Evolutionary conservation across 2,329 filamentous ascomycete species (phyloP).

Genomic region (Fusarium neocosmosporiellum): DNA sequence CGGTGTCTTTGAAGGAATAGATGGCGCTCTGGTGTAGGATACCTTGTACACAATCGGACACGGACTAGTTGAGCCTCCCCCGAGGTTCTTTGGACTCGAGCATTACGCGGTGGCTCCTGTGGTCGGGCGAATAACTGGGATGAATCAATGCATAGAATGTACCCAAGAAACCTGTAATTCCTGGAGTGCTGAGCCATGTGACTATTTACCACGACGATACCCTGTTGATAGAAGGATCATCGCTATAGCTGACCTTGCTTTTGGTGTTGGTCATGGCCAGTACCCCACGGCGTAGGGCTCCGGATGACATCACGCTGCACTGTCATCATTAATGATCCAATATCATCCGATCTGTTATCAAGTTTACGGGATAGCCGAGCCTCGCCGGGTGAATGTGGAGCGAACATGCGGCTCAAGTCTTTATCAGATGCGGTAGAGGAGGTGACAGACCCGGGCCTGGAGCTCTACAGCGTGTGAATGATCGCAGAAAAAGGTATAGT

Average conservation of each 20-base stretch:
- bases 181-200: not conserved
- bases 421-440: not conserved
- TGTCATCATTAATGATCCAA: not conserved
- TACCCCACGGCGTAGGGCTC: not conserved
- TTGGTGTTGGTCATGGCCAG: not conserved
- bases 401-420: not conserved
- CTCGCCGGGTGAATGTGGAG: not conserved
- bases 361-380: not conserved
- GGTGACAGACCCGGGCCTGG: not conserved
- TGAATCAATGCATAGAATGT: not conserved
- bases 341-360: not conserved
- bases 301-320: not conserved
- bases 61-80: not conserved
- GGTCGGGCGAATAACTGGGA: not conserved
- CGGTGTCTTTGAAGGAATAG: not conserved
- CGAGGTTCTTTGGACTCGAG: not conserved
- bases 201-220: not conserved
- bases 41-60: not conserved
- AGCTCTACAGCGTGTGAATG: not conserved
- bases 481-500: not conserved
- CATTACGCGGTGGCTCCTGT: not conserved
- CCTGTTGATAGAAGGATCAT: not conserved
- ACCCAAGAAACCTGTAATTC: not conserved
- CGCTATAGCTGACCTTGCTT: not conserved
- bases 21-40: not conserved